Evolutionary conservation across 306 rosid species (phyloP), one percentile per base, ranked within the genome.

Genomic region (Heteromeles arbutifolia): DNA sequence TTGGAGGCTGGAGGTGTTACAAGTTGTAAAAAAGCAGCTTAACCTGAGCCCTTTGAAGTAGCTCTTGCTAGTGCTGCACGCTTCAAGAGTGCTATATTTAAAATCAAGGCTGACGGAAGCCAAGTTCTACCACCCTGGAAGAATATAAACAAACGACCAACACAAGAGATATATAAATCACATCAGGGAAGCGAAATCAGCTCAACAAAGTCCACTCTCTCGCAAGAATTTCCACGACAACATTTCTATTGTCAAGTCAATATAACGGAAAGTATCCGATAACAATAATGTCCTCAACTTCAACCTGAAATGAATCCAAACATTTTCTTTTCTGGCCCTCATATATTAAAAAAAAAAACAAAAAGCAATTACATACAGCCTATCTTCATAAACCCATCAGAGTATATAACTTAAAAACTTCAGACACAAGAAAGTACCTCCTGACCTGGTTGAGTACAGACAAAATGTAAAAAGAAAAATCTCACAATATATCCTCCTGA

Each of bases 341-440:
- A 4, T 11, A 50, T 41, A 6, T 4, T 48, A 31, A 31, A 5
- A 32, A 32, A 14, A 14, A 4, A 14, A 48, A 13, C 4, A 1
- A 37, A 8, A 39, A 2, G 8, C 31, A 28, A 57, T 22, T 18
- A 32, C 57, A 29, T 69, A 78, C 67, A 65, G 74, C 74, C 87
- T 73, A 84, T 72, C 82, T 75, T 73, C 74, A 77, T 56, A 74
- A 81, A 77, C 56, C 56, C 70, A 65, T 4, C 73, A 54, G 74
- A 73, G 82, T 65, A 86, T 69, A 81, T 68, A 79, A 82, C 82
- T 72, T 81, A 75, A 72, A 77, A 67, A 80, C 39, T 66, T 79
- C 84, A 32, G 69, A 67, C 34, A 81, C 77, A 81, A 72, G 78
- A 80, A 67, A 82, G 74, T 78, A 67, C 73, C 53, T 67, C 82